Evolutionary conservation across 805 yeast genomes (phyloP).

Genomic region (Isabelozyma gotoi): DNA sequence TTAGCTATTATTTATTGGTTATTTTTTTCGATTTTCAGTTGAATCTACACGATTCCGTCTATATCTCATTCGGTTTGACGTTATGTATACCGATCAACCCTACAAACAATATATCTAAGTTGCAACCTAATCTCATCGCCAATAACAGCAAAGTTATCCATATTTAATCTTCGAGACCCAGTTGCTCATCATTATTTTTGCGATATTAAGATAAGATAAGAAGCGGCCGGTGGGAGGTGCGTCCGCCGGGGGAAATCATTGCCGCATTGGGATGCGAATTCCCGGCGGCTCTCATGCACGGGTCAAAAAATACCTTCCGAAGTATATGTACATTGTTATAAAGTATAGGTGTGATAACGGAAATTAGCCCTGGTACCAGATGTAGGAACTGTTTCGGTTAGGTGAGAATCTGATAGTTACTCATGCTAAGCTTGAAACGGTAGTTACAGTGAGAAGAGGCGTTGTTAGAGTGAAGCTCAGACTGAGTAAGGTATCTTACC

Average conservation of each 20-base stretch:
- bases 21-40: too few relatives aligned
- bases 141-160: constrained; percentile 1
- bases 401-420: background rate
- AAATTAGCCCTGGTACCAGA: too few relatives aligned
- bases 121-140: background rate
- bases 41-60: too few relatives aligned
- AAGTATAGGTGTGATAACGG: too few relatives aligned
- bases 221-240: background rate
- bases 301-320: too few relatives aligned
- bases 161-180: background rate
- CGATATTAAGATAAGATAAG: background rate
- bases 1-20: too few relatives aligned
- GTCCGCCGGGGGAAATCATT: background rate
- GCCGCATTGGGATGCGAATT: background rate
- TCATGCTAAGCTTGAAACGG: constrained; percentile 16
- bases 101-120: too few relatives aligned
- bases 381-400: too few relatives aligned
- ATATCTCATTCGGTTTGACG: too few relatives aligned
- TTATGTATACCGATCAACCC: too few relatives aligned
- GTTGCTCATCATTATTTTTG: background rate
- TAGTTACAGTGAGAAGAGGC: constrained; percentile 7
- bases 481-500: constrained; percentile 57
- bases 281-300: too few relatives aligned
- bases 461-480: constrained; percentile 2
- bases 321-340: too few relatives aligned